phyloP scores from a whole-genome alignment of 257 asterid genomes.

The Solanum pennellii region DNA sequence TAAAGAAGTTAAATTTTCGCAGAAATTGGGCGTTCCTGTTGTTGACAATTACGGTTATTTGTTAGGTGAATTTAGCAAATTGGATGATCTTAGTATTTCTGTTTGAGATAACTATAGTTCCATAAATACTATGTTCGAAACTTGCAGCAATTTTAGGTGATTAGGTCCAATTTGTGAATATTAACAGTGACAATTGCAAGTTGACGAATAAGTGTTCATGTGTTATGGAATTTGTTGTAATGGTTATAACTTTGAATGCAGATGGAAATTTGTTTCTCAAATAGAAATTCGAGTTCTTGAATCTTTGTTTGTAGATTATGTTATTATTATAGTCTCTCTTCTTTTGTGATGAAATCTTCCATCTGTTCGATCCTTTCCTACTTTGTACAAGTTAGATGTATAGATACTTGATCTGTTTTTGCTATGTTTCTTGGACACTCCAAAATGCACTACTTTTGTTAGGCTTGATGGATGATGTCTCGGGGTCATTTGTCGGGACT shows the following conservation, averaged over 20 bases:
- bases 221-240: background rate
- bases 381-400: background rate
- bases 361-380: background rate
- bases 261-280: background rate
- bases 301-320: background rate
- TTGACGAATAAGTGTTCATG: background rate
- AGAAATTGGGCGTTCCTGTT: background rate
- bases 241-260: background rate
- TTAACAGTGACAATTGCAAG: background rate
- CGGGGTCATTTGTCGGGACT: background rate
- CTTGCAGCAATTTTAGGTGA: background rate
- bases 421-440: background rate
- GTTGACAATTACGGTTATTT: slow-evolving; percentile 7
- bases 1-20: background rate
- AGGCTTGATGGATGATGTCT: background rate
- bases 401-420: background rate
- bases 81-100: slow-evolving; percentile 8
- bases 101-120: background rate
- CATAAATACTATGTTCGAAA: background rate
- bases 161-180: background rate
- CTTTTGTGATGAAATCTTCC: background rate
- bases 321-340: background rate
- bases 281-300: background rate
- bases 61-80: slow-evolving; percentile 6
- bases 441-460: background rate